Base-by-base conservation (phyloP, 345 rosid genomes). In the Populus pruinosa region DNA sequence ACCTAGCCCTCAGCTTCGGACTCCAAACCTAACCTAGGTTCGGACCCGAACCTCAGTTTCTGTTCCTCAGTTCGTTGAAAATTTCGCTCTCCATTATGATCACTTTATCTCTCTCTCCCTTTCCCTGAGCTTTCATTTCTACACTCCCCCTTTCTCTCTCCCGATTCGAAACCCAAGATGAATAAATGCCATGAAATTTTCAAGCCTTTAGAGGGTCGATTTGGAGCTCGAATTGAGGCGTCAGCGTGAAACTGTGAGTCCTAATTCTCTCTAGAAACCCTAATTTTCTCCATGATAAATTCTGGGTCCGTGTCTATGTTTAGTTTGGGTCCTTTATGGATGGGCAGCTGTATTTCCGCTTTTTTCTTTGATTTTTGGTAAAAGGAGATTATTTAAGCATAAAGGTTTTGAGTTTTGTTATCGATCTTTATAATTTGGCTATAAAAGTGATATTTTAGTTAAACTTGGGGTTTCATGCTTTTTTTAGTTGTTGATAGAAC, bases 231-330 rank as follows among this genome's bases (percentile, higher is more conserved):
- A 12, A 63, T 71, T 50, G 77, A 77, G 84, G 87, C 67, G 61
- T 73, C 70, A 35, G 23, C 8, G n/a, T 76, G 50, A 71, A 76
- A 59, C 75, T 77, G 92, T 86, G 81, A 82, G 91, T 85, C 75
- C 55, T 33, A 41, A 25, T 41, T 73, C 80, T 68, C 43, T 76
- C 53, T 73, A 13, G 49, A 82, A 88, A 81, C 90, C 96, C 90
- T 85, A 83, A 78, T 78, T 77, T 67, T 36, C 39, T 78, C 41
- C 64, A 47, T 67, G 1, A 10, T 41, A 41, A 41, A 41, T 41
- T 41, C 2, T 10, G 13, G 10, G 44, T 41, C 13, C 44, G 11
- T 41, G 33, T 41, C 44, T 41, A 41, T 38, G 35, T 18, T 31
- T 25, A 70, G 43, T 50, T 74, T 33, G 56, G 78, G 74, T 53